phyloP scores from a whole-genome alignment of 768 basidiomycete genomes.

The Serendipita sp. region DNA sequence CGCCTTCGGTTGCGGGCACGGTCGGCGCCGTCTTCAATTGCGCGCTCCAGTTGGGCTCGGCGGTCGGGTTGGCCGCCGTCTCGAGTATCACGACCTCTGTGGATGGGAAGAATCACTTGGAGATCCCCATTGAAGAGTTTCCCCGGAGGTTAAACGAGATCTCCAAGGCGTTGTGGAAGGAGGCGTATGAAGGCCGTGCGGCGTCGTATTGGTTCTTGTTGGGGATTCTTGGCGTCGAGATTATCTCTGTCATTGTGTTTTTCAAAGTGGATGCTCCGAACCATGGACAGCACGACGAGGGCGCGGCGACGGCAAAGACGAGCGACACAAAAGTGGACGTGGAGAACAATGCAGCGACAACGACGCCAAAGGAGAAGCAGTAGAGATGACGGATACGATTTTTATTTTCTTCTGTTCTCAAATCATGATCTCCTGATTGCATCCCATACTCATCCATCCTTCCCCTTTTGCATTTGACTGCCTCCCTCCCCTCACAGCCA shows the following conservation, averaged over 20 bases:
- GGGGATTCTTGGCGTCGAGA: constrained; percentile 2
- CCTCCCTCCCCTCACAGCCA: too few relatives aligned
- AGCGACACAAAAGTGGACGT: not conserved
- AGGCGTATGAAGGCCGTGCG: constrained; percentile 6
- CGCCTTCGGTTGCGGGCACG: constrained; percentile 34
- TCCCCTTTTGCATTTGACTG: too few relatives aligned
- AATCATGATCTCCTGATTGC: not conserved
- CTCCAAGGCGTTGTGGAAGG: not conserved
- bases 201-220: constrained; percentile 9
- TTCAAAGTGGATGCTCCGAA: not conserved
- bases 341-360: not conserved
- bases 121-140: not conserved
- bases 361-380: not conserved
- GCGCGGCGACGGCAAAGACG: not conserved
- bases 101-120: constrained; percentile 15
- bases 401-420: not conserved
- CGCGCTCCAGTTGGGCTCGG: constrained; percentile 37
- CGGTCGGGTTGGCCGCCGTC: constrained; percentile 34
- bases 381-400: too few relatives aligned
- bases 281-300: not conserved
- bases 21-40: constrained; percentile 42
- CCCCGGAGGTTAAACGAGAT: not conserved
- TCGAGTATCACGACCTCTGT: constrained; percentile 34
- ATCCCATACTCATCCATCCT: not conserved
- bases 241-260: constrained; percentile 2